Evolutionary conservation across 192 early-diverging fungal species (phyloP).

Genomic region (Backusella psychrophila): DNA sequence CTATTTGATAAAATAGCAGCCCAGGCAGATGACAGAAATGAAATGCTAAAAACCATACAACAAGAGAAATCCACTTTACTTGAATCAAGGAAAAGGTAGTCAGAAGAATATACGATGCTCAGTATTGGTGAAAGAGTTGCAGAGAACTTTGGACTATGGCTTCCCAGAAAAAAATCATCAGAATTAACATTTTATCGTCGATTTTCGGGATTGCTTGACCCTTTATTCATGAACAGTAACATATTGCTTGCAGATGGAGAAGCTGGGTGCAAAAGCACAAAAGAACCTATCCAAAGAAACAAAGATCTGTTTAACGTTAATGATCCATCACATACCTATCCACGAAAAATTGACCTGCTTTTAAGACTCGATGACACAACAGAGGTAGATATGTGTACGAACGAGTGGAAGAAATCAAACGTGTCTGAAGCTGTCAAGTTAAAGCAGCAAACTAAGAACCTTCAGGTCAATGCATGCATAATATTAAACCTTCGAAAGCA

Average conservation of each 20-base stretch:
- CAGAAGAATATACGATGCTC: neutral
- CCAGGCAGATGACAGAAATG: neutral
- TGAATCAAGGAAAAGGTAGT: neutral
- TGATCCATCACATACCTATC: neutral
- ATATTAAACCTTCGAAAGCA: neutral
- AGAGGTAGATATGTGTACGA: neutral
- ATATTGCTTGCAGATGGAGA: neutral
- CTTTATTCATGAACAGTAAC: neutral
- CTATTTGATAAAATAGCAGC: neutral
- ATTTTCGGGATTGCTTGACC: neutral
- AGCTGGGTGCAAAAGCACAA: neutral
- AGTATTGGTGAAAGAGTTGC: neutral
- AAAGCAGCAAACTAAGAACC: neutral
- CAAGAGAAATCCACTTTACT: neutral
- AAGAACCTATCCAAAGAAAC: neutral
- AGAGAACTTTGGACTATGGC: neutral
- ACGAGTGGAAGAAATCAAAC: neutral
- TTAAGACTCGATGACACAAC: neutral
- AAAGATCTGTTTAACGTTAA: neutral
- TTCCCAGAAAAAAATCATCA: neutral
- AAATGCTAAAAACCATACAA: neutral
- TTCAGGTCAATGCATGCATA: neutral
- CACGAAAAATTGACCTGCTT: constrained; percentile 1
- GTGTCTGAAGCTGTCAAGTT: neutral
- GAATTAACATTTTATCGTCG: neutral